Evolutionary conservation across 768 basidiomycete genomes (phyloP), one percentile per base, ranked within the genome.

Genomic region (Cubamyces sp.): DNA sequence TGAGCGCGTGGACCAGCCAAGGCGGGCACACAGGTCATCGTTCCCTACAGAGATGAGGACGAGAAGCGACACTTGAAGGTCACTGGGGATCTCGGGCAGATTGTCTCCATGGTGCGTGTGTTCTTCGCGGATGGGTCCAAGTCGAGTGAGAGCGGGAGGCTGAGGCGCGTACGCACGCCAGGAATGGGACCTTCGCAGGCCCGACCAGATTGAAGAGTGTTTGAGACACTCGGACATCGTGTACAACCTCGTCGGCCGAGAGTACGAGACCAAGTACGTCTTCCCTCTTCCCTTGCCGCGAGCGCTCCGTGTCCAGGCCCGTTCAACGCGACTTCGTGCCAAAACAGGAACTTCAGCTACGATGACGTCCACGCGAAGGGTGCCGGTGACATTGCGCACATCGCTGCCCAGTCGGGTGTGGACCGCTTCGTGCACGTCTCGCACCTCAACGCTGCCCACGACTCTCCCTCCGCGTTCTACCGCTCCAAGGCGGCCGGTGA

Each of bases 131-230:
- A 46, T 42, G 52, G 41, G 54, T 21, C 28, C 39, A 23, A 23
- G 58, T 11, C 21, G 28, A 71, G 71, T 65, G 68, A 64, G 68
- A 67, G 42, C 21, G 47, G 23, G 42, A 19, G 26, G 43, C 30
- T 47, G 18, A 21, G 21, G 34, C 18, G 37, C 30, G 14, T 25
- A 39, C 51, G 41, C 50, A 49, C 25, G 68, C 30, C 65, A 98
- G 96, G 96, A 98, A 84, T 98, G 94, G 94, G 94, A 98, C 72
- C 82, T 96, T 50, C 84, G 94, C 60, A 89, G 92, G 71, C 91
- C 94, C 69, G 83, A 87, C 53, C 94, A 96, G 71, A 97, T 96
- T 68, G 92, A 86, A 41, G 96, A 98, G 73, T 97, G 95, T 74
- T 74, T 98, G 61, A 82, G 92, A 66, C 94, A 97, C 76, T 98